Base-by-base conservation (phyloP, 306 rosid genomes). In the Dalbergia cochinchinensis region DNA sequence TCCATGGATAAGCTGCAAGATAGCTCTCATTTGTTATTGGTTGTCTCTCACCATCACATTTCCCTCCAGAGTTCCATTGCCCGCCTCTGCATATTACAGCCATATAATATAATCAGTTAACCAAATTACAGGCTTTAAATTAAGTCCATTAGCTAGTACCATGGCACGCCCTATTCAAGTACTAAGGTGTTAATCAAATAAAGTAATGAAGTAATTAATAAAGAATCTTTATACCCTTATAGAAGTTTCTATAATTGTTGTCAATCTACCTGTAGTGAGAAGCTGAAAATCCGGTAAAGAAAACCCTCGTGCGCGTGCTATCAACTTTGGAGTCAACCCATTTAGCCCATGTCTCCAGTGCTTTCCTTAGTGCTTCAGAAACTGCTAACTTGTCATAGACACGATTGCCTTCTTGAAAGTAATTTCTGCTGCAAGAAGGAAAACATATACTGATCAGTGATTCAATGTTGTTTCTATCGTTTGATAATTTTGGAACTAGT, bases 211-310 rank as follows among this genome's bases (percentile, higher is more conserved):
- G 31, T 26, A 26, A 26, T 26, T 26, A 26, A 26, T 26, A 26
- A 26, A 26, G 3, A 26, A 26, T 26, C 1, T 26, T 26, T 26
- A 26, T 26, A 26, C 31, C 31, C 31, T 26, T 26, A 2, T 26
- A 26, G 31, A 26, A 26, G 31, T 26, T 63, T 14, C 22, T 33
- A 7, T 0, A 0, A n/a, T 16, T 72, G 31, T 45, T 50, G 26
- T 44, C 12, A 69, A 62, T 6, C 7, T 82, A 83, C 83, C 77
- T 79, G 65, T 84, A 84, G 37, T 84, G 87, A 76, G 85, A 84
- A 80, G 87, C 85, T 64, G 87, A 84, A 39, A 80, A 80, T 20
- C 87, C 87, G 16, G 79, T 74, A 19, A 84, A 84, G 22, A 76
- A 84, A 11, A 84, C 82, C 53, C 82, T 55, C 34, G 87, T 84